phyloP scores from a whole-genome alignment of 305 asterid genomes.

The Solanum hybrid region DNA sequence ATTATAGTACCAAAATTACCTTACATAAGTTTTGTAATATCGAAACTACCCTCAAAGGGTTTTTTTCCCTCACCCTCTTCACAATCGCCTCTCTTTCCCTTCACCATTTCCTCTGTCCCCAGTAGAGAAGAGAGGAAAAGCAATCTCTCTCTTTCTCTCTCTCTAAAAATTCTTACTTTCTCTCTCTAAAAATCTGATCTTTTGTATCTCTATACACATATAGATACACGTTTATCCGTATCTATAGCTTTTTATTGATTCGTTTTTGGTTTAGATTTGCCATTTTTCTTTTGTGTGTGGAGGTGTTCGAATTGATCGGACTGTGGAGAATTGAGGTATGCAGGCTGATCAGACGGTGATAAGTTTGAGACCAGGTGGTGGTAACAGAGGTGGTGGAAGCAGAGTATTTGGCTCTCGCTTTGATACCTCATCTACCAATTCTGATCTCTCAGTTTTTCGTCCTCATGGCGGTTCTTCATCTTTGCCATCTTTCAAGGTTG shows the following conservation, averaged over 20 bases:
- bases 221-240: background rate
- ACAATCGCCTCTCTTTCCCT: background rate
- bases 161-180: background rate
- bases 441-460: constrained; percentile 17
- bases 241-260: background rate
- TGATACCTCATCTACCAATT: constrained; percentile 14
- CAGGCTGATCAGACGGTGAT: constrained; percentile 19
- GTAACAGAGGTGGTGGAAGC: constrained; percentile 17
- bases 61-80: background rate
- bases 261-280: background rate
- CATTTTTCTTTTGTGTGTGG: background rate
- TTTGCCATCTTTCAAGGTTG: constrained; percentile 14
- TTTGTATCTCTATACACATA: background rate
- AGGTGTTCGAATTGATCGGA: constrained; percentile 9
- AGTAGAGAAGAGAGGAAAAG: constrained; percentile 6
- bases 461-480: constrained; percentile 11
- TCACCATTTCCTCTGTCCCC: background rate
- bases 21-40: background rate
- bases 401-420: constrained; percentile 19
- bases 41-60: constrained; percentile 1
- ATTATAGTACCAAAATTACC: background rate
- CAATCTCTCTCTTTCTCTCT: constrained; percentile 3
- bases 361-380: constrained; percentile 28
- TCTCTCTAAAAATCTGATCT: background rate
- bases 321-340: constrained; percentile 17